Base-by-base conservation (phyloP, 2,329 filamentous ascomycete genomes). In the Colletotrichum ledebouriae region DNA sequence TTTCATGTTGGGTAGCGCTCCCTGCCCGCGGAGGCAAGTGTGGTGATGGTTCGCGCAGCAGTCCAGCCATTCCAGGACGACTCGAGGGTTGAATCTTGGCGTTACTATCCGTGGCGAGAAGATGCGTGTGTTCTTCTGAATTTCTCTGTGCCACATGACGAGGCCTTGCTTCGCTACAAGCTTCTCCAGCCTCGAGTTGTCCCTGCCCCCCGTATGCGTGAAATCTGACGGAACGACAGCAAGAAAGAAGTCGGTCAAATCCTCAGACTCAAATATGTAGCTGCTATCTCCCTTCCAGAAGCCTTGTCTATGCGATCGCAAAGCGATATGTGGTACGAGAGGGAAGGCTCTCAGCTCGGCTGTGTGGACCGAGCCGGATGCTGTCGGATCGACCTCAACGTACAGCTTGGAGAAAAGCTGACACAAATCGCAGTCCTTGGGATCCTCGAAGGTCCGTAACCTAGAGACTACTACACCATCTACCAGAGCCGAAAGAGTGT, bases 241-340 rank as follows among this genome's bases (percentile, higher is more conserved):
- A n/a, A 61, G 59, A 46, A 61, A 61, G 59, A 53, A 61, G 59
- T 61, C 59, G 22, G 39, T 53, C 22, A 61, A 29, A 37, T 61
- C 59, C 9, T 61, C 59, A 6, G 59, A 20, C 17, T 61, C 47
- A 22, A 61, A 61, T 15, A 53, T 22, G 37, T 53, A 53, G 37
- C 47, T 20, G 12, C 33, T 53, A 25, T 61, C 59, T 17, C 59
- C 47, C 42, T 61, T 61, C 59, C 59, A 61, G n/a, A 53, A 44
- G n/a, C 49, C 49, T 39, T 44, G 47, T 22, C 59, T 42, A 25
- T 53, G 59, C 20, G 59, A 52, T 20, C 39, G 49, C 25, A 52
- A 34, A 44, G 59, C 59, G 11, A 61, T 46, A 37, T 61, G 46
- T 15, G 59, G 59, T 4, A 61, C 49, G 2, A 61, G 47, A 20